Evolutionary conservation across 495 filamentous ascomycete species (phyloP).

Genomic region (Aspergillus conjunctus): DNA sequence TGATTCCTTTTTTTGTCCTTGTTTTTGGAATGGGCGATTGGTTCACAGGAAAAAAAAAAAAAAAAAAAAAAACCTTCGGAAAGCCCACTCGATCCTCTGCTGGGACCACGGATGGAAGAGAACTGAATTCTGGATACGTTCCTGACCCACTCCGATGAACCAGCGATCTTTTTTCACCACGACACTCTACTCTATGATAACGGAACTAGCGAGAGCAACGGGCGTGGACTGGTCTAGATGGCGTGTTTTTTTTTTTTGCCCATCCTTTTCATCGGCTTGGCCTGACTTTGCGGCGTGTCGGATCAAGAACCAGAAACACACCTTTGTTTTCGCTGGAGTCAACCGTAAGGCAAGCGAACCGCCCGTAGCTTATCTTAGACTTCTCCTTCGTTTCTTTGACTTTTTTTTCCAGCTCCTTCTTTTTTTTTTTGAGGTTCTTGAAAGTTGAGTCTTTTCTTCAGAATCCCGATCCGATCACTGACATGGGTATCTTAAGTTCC

Average conservation of each 20-base stretch:
- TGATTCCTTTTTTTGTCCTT: background rate
- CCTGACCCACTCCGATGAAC: constrained; percentile 12
- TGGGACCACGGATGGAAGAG: background rate
- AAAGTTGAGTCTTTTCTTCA: too few relatives aligned
- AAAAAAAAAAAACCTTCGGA: background rate
- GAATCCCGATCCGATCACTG: too few relatives aligned
- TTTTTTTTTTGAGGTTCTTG: background rate
- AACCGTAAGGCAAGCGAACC: background rate
- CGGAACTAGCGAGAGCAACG: background rate
- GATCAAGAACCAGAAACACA: too few relatives aligned
- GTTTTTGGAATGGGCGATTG: background rate
- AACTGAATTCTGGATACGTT: constrained; percentile 7
- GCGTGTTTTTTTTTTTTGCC: background rate
- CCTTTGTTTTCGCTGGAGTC: too few relatives aligned
- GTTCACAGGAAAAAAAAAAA: background rate
- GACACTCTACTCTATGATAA: too few relatives aligned
- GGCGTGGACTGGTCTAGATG: background rate
- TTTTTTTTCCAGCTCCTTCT: background rate
- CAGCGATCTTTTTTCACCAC: background rate
- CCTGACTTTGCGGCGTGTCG: background rate
- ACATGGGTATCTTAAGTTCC: too few relatives aligned
- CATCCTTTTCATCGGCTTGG: too few relatives aligned
- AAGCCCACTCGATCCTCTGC: background rate
- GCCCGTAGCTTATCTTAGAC: background rate
- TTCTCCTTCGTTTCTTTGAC: background rate